A percentile compares a stretch with the other conserved stretches of the same genome.
These are phyloP conservation scores for Ogataea methanolica DNA, from an alignment of 805 yeast genomes.

Conservation along the genomic window DNA sequence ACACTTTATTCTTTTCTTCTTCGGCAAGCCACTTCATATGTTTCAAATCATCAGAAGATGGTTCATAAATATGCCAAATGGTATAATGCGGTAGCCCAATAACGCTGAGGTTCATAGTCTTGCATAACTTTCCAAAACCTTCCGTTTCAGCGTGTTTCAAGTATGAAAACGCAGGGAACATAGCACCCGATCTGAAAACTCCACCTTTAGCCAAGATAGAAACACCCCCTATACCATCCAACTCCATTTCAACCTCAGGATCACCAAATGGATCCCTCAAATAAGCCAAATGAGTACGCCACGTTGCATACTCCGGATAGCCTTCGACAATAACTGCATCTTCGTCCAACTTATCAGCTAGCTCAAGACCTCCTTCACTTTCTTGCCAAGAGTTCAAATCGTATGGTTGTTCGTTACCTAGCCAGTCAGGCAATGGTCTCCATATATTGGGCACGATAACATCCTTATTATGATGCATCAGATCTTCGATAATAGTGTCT, in stretches of 20 bases:
- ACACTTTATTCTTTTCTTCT: constrained; percentile 62
- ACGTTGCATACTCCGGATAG: constrained; percentile 90
- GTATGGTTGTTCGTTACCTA: constrained; percentile 80
- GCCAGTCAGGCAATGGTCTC: constrained; percentile 86
- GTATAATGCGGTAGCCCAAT: constrained; percentile 89
- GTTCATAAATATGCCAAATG: constrained; percentile 93
- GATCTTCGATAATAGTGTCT: constrained; percentile 77
- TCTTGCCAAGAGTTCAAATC: constrained; percentile 86
- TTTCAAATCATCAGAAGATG: constrained; percentile 78
- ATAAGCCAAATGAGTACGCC: constrained; percentile 95
- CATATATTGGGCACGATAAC: constrained; percentile 96
- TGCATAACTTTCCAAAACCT: constrained; percentile 85
- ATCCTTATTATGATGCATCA: constrained; percentile 88
- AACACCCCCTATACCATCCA: constrained; percentile 97
- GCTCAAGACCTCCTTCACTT: constrained; percentile 72
- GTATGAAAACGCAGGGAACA: constrained; percentile 92
- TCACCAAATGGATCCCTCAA: constrained; percentile 90
- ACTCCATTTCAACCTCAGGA: constrained; percentile 85
- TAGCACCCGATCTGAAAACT: constrained; percentile 82
- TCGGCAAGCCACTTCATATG: constrained; percentile 86
- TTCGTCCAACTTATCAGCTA: constrained; percentile 76
- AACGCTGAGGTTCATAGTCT: constrained; percentile 80
- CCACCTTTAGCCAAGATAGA: constrained; percentile 80
- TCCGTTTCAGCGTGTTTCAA: constrained; percentile 96
- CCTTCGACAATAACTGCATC: constrained; percentile 97